Evolutionary conservation across 257 asterid species (phyloP).

Genomic region (Nyctanthes arbortristis): DNA sequence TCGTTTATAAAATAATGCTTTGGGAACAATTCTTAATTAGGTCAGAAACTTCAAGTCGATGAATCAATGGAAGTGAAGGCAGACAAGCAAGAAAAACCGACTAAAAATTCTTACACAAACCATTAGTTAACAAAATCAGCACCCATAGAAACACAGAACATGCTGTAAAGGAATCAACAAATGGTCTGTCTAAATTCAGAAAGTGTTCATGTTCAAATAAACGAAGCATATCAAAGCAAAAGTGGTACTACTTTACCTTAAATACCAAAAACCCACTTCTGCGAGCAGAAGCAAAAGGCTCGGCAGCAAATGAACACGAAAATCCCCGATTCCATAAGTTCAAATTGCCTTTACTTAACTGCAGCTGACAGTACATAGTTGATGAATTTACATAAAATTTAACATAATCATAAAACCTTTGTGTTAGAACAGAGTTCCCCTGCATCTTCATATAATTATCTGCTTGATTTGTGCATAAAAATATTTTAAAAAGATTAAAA

Average conservation of each 20-base stretch:
- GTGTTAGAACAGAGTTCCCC: slow-evolving; percentile 26
- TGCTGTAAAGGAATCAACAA: not conserved
- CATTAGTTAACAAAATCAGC: not conserved
- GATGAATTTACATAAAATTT: not conserved
- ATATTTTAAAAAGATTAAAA: too few species aligned
- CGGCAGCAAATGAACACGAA: not conserved
- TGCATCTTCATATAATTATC: slow-evolving; percentile 27
- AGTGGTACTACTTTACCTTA: slow-evolving; percentile 14
- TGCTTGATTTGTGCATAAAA: not conserved
- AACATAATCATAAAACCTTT: not conserved
- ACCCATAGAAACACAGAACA: not conserved
- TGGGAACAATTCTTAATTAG: too few species aligned
- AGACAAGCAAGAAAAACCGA: not conserved
- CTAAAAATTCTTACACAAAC: not conserved
- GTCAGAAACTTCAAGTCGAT: not conserved
- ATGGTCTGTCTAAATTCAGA: not conserved
- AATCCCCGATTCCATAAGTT: not conserved
- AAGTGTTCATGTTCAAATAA: too few species aligned
- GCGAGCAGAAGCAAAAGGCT: slow-evolving; percentile 2
- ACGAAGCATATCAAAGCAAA: not conserved
- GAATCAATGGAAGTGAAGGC: not conserved
- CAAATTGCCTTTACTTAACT: slow-evolving; percentile 5
- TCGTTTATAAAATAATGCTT: too few species aligned
- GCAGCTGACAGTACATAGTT: not conserved
- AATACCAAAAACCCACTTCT: slow-evolving; percentile 4